A percentile compares a stretch with the other conserved stretches of the same genome.
Conservation (phyloP, 164 flowering plant genomes). For the Akebia trifoliata region DNA sequence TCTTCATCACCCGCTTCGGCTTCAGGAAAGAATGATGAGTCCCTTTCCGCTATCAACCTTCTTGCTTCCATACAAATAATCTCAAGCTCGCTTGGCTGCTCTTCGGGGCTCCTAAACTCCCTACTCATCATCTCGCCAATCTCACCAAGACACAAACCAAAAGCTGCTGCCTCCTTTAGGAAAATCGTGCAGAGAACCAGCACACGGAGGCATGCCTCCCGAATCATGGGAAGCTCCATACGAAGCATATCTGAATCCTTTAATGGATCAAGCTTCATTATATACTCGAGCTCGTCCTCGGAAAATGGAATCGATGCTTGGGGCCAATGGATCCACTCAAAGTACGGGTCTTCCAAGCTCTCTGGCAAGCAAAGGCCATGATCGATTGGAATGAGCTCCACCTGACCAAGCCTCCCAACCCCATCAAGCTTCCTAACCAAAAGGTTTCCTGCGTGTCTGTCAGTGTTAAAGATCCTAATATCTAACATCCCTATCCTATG, state of each 20-base stretch:
- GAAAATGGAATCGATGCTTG: conserved; percentile 69
- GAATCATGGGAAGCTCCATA: conserved; percentile 60
- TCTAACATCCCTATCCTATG: conserved; percentile 72
- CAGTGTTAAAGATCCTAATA: conserved; percentile 56
- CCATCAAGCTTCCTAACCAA: conserved; percentile 50
- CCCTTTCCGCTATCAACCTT: conserved; percentile 24
- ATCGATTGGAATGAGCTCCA: conserved; percentile 67
- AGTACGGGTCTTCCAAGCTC: conserved; percentile 67
- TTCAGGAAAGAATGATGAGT: conserved; percentile 4
- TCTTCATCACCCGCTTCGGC: conserved; percentile 23
- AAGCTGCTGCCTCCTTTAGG: conserved; percentile 54
- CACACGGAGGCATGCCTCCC: conserved; percentile 59
- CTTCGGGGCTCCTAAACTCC: conserved; percentile 40
- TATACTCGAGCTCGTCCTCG: conserved; percentile 62
- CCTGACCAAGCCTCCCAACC: conserved; percentile 45
- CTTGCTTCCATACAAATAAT: conserved; percentile 51
- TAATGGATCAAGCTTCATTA: conserved; percentile 44
- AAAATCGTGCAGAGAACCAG: conserved; percentile 52
- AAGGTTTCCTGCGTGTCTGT: conserved; percentile 67
- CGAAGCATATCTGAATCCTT: conserved; percentile 56
- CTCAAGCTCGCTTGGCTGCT: conserved; percentile 66
- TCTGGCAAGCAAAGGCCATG: conserved; percentile 72
- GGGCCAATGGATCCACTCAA: conserved; percentile 81
- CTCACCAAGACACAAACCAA: conserved; percentile 57
- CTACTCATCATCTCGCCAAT: conserved; percentile 77